These are phyloP conservation scores for Termitomyces sp. DNA, from an alignment of 768 basidiomycete species.

Conservation along the genomic window DNA sequence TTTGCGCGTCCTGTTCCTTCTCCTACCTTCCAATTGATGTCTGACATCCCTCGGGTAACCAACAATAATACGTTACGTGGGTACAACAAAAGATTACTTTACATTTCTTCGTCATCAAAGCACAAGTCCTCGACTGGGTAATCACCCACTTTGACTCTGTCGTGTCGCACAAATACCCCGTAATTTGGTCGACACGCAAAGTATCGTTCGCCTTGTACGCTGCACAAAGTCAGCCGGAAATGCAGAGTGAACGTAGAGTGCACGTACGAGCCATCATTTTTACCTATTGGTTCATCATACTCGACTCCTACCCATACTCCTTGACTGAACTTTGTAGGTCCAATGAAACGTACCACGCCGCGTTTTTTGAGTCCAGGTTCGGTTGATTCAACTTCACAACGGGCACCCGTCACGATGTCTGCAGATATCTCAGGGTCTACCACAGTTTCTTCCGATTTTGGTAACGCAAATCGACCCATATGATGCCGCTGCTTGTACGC, in stretches of 20 bases:
- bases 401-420: slow-evolving; percentile 60
- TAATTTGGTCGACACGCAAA: slow-evolving; percentile 74
- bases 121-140: slow-evolving; percentile 80
- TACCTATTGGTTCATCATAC: slow-evolving; percentile 93
- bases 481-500: slow-evolving; percentile 84
- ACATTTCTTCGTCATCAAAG: slow-evolving; percentile 76
- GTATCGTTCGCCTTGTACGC: slow-evolving; percentile 82
- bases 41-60: slow-evolving; percentile 4
- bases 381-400: slow-evolving; percentile 76
- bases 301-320: slow-evolving; percentile 88
- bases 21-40: slow-evolving; percentile 23
- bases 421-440: slow-evolving; percentile 21
- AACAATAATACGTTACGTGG: slow-evolving; percentile 5
- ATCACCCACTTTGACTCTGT: slow-evolving; percentile 78
- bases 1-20: slow-evolving; percentile 21
- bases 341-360: slow-evolving; percentile 84
- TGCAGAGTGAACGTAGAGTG: slow-evolving; percentile 1
- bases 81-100: slow-evolving; percentile 1
- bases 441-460: slow-evolving; percentile 29
- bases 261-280: slow-evolving; percentile 91
- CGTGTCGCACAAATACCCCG: slow-evolving; percentile 84
- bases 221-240: slow-evolving; percentile 20
- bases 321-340: slow-evolving; percentile 68
- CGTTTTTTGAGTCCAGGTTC: slow-evolving; percentile 70
- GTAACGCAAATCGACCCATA: slow-evolving; percentile 78